phyloP scores from a whole-genome alignment of 805 yeast species.

The Sungouiella thailandica region DNA sequence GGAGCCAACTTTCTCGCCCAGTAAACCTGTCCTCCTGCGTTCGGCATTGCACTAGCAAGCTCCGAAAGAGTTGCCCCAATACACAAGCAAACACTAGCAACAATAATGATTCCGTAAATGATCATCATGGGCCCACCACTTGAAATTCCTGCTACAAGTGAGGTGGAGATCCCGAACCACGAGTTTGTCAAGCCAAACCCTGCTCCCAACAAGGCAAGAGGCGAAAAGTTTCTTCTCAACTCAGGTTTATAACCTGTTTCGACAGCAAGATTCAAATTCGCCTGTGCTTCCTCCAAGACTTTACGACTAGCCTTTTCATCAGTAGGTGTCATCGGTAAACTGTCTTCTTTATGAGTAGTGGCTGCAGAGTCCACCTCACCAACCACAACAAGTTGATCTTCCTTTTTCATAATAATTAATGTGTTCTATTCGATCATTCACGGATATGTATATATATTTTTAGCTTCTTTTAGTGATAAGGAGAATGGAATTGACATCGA shows the following conservation, averaged over 20 bases:
- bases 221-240: slow-evolving; percentile 29
- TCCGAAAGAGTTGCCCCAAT: neutral
- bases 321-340: too few relatives aligned
- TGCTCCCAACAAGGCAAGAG: slow-evolving; percentile 7
- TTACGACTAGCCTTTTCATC: too few relatives aligned
- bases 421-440: too few relatives aligned
- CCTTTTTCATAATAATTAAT: too few relatives aligned
- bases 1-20: neutral
- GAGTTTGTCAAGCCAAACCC: neutral
- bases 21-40: neutral
- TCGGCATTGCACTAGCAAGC: neutral
- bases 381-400: too few relatives aligned
- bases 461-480: too few relatives aligned
- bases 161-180: neutral
- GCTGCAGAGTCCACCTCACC: too few relatives aligned
- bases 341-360: too few relatives aligned
- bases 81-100: neutral
- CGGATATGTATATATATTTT: too few relatives aligned
- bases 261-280: neutral
- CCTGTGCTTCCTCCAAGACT: neutral
- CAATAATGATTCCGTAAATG: neutral
- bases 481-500: too few relatives aligned
- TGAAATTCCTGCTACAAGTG: neutral
- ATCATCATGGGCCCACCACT: neutral
- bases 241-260: slow-evolving; percentile 7